A percentile compares a stretch with the other conserved stretches of the same genome.
Evolutionary conservation across 2,329 filamentous ascomycete species (phyloP).

Genomic region (Fusarium tuaranense): DNA sequence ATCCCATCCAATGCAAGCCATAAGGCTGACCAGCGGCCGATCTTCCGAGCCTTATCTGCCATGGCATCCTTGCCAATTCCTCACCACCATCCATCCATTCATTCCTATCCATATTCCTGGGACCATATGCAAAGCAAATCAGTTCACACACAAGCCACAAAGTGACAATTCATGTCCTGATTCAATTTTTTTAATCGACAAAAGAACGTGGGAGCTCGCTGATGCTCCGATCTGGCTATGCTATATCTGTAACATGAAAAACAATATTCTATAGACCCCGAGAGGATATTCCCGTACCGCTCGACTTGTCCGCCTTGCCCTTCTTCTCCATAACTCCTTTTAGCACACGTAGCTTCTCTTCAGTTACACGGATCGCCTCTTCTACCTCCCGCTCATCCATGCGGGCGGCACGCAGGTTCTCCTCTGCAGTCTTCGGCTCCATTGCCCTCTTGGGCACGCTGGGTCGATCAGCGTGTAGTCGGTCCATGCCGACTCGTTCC

Average conservation of each 20-base stretch:
- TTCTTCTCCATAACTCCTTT: conserved; percentile 75
- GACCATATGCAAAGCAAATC: neutral
- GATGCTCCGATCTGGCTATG: conserved; percentile 36
- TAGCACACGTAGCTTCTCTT: conserved; percentile 83
- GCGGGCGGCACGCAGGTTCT: conserved; percentile 67
- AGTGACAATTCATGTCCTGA: neutral
- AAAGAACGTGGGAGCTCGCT: conserved; percentile 44
- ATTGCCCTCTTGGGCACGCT: conserved; percentile 59
- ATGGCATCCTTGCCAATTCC: neutral
- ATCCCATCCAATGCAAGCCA: conserved; percentile 1
- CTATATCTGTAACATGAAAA: conserved; percentile 37
- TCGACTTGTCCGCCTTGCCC: conserved; percentile 21
- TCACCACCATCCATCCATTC: neutral
- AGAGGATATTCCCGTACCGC: conserved; percentile 24
- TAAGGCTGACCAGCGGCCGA: conserved; percentile 22
- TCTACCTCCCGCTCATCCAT: conserved; percentile 81
- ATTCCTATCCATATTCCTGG: neutral
- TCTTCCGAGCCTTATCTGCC: neutral
- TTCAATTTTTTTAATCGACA: conserved; percentile 26
- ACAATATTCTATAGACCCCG: conserved; percentile 37
- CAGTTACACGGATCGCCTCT: conserved; percentile 86
- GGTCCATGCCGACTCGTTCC: conserved; percentile 82
- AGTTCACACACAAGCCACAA: neutral
- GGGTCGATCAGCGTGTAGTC: conserved; percentile 54
- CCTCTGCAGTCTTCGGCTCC: conserved; percentile 69